phyloP scores from a whole-genome alignment of 192 early-diverging fungal species.

The Piromyces finnis region DNA sequence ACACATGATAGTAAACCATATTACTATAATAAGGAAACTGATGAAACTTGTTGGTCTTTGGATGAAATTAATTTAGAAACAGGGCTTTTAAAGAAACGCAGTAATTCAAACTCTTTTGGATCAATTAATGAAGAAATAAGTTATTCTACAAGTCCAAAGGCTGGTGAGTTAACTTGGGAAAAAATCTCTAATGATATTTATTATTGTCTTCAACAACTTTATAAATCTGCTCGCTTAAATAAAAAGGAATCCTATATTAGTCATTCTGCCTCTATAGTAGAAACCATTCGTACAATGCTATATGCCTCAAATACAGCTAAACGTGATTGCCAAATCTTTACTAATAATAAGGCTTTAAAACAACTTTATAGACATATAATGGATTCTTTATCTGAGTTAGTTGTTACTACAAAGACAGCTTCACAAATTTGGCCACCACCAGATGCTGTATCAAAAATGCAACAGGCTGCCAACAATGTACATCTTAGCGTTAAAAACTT shows the following conservation, averaged over 20 bases:
- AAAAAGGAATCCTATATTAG: conserved; percentile 32
- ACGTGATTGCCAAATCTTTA: conserved; percentile 45
- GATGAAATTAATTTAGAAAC: conserved; percentile 15
- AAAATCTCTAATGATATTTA: conserved; percentile 17
- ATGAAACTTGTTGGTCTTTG: conserved; percentile 36
- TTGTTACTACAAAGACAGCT: conserved; percentile 17
- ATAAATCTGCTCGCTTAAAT: conserved; percentile 12
- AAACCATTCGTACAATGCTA: conserved; percentile 68
- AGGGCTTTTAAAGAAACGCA: conserved; percentile 18
- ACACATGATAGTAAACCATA: conserved; percentile 31
- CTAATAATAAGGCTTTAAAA: conserved; percentile 43
- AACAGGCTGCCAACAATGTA: conserved; percentile 56
- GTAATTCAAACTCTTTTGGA: conserved; percentile 1
- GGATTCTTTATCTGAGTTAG: conserved; percentile 53
- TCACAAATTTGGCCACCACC: conserved; percentile 29
- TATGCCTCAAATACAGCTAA: conserved; percentile 57
- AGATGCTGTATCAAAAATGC: conserved; percentile 56
- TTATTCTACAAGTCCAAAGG: not conserved
- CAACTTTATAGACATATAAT: conserved; percentile 59
- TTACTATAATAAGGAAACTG: conserved; percentile 51
- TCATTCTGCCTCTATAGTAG: conserved; percentile 41
- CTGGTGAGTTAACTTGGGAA: conserved; percentile 12
- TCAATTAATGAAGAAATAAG: not conserved
- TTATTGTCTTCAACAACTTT: conserved; percentile 12
- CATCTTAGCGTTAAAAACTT: conserved; percentile 56